Base-by-base conservation (phyloP, 805 yeast genomes). In the Metschnikowia borealis region DNA sequence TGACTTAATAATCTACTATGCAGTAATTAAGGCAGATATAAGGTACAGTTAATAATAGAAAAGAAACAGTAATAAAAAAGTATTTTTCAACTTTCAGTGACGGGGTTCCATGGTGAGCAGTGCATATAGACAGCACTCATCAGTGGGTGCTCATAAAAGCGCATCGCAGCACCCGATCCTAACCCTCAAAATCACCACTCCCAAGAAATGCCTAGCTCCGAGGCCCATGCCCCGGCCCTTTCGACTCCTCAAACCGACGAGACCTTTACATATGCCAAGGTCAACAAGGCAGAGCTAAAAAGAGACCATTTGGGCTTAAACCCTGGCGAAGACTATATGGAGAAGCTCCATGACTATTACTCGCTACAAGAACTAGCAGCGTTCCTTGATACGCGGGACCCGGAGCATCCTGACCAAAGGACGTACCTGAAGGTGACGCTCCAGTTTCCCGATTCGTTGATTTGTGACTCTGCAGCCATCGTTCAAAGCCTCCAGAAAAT, bases 391-490 rank as follows among this genome's bases (percentile, higher is more conserved):
- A 56, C 61, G 4, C 67, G 71, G 29, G 29, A 29, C 26, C 15
- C 39, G 3, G 63, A 61, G 29, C 60, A 61, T 3, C 44, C 34
- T 1, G 35, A 17, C 10, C 13, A 6, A 10, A 65, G 62, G 0
- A 64, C 60, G 33, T 84, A 69, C 64, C 67, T 65, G 41, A 73
- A 77, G 23, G 78, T 91, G 2, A 90, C 98, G 0, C 70, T 94
- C 32, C 99, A 94, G 67, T 92, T 94, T 56, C 98, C 98, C 0
- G 99, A 95, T 64, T 52, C 69, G 5, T 69, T 91, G 35, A 80
- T 94, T 1, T 75, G 83, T 38, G 97, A 92, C 64, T 84, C 97
- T 1, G 82, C 92, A 1, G 74, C 83, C 17, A 80, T 92, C 1
- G 81, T 81, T 0, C 81, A 82, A 50, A 67, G 71, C 38, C 55